These are phyloP conservation scores for Alternaria hordeiaustralica DNA, from an alignment of 2,329 filamentous ascomycete species.

Conservation along the genomic window DNA sequence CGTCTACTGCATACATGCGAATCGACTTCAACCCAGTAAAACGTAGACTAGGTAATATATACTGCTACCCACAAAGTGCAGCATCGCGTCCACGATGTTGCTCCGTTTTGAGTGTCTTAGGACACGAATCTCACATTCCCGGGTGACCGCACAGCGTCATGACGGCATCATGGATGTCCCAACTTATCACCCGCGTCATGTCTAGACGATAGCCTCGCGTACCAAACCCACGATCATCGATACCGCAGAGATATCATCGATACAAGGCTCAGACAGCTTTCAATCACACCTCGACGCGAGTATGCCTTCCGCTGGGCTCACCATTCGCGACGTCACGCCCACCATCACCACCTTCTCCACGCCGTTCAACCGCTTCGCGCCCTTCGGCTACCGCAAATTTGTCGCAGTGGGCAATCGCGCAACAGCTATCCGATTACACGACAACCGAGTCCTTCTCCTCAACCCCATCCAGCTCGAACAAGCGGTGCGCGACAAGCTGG, in stretches of 20 bases:
- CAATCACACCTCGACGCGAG: not conserved
- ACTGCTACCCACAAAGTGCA: not conserved
- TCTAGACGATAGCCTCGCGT: not conserved
- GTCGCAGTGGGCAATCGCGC: conserved; percentile 26
- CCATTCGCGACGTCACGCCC: conserved; percentile 13
- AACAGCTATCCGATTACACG: conserved; percentile 18
- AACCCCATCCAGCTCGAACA: conserved; percentile 18
- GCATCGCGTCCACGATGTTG: not conserved
- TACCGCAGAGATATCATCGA: accelerated
- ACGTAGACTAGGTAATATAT: not conserved
- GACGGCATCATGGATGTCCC: not conserved
- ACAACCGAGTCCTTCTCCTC: conserved; percentile 13
- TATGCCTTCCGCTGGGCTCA: conserved; percentile 1
- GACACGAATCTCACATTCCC: not conserved
- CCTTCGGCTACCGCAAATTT: conserved; percentile 21
- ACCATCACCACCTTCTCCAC: conserved; percentile 19
- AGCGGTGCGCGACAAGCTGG: conserved; percentile 9
- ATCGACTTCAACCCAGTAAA: not conserved
- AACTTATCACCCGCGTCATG: not conserved
- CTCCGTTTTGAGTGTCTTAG: not conserved
- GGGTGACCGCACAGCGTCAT: not conserved
- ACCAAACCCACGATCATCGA: not conserved
- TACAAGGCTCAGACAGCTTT: not conserved
- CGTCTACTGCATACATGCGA: too few species aligned
- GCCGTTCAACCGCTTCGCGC: conserved; percentile 26